These are phyloP conservation scores for Phalaenopsis equestris DNA, from an alignment of 106 monocot species.

Conservation along the genomic window DNA sequence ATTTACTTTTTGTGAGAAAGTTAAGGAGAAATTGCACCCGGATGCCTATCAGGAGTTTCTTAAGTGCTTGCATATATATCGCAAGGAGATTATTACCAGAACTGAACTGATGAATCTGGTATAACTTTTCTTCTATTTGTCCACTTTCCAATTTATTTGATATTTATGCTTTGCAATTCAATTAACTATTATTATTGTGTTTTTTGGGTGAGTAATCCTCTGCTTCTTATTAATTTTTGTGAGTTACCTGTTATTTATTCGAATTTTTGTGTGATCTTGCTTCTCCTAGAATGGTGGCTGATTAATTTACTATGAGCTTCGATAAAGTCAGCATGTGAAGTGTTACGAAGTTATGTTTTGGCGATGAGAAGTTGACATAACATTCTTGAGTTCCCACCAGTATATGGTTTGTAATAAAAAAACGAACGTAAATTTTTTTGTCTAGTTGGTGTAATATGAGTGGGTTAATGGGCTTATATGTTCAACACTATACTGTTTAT, in stretches of 20 bases:
- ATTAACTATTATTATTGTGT: background rate
- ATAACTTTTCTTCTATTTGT: background rate
- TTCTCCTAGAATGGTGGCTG: background rate
- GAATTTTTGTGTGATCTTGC: background rate
- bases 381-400: too few relatives aligned
- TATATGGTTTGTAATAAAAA: too few relatives aligned
- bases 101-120: constrained; percentile 83
- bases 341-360: background rate
- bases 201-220: background rate
- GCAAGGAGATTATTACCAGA: constrained; percentile 83
- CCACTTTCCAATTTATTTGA: background rate
- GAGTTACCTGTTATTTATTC: background rate
- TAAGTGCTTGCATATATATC: constrained; percentile 92
- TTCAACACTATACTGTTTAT: too few relatives aligned
- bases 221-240: background rate
- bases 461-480: too few relatives aligned
- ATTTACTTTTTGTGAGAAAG: constrained; percentile 82
- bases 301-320: background rate
- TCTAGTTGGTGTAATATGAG: too few relatives aligned
- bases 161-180: background rate
- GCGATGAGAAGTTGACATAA: background rate
- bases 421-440: too few relatives aligned
- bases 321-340: background rate
- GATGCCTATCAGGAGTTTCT: constrained; percentile 91
- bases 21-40: constrained; percentile 78